These are phyloP conservation scores for Lecanoromycetidae sp. DNA, from an alignment of 2,329 filamentous ascomycete genomes.

Conservation along the genomic window DNA sequence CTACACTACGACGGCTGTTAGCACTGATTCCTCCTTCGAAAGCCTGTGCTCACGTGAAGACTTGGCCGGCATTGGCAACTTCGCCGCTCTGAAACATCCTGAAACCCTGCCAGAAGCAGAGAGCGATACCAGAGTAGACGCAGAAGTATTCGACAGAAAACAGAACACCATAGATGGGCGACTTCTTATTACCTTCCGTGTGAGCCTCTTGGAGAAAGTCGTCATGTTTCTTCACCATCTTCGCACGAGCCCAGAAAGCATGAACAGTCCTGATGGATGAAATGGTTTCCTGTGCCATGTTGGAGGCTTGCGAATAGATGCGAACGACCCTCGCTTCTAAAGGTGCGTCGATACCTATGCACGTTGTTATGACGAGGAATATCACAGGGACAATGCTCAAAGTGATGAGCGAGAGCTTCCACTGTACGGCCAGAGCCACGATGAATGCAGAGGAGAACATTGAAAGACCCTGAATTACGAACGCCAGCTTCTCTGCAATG, in stretches of 20 bases:
- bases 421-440: conserved; percentile 54
- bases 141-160: conserved; percentile 42
- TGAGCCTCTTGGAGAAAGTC: conserved; percentile 32
- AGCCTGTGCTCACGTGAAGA: too few species aligned
- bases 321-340: conserved; percentile 22
- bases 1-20: too few species aligned
- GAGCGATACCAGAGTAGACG: conserved; percentile 49
- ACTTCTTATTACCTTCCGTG: conserved; percentile 35
- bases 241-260: conserved; percentile 36
- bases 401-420: conserved; percentile 51
- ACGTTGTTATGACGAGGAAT: conserved; percentile 30
- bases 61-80: conserved; percentile 20
- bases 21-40: too few species aligned
- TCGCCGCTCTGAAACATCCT: conserved; percentile 24
- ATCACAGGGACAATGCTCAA: conserved; percentile 51
- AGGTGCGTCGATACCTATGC: conserved; percentile 19
- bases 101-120: conserved; percentile 37
- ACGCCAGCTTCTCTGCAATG: conserved; percentile 53
- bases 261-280: conserved; percentile 39
- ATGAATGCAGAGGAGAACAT: conserved; percentile 52
- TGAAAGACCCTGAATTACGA: conserved; percentile 26
- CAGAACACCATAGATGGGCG: conserved; percentile 31
- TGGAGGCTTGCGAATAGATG: conserved; percentile 38
- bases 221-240: conserved; percentile 34
- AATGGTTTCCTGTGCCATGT: conserved; percentile 40